Conservation (phyloP, 768 basidiomycete genomes). For the Lactarius pseudohatsudake region DNA sequence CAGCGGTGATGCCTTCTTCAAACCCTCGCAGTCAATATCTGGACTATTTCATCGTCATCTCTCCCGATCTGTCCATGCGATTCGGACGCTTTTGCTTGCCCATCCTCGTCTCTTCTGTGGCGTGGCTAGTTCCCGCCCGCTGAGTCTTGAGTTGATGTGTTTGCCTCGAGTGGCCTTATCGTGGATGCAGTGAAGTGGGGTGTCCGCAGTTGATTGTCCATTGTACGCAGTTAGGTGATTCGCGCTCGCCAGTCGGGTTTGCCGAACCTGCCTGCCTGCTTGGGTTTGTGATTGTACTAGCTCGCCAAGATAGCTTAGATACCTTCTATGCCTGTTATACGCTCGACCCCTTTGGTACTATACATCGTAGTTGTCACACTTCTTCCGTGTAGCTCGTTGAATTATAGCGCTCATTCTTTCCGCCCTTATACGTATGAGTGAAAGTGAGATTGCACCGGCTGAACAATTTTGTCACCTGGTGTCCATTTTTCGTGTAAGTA, state of each 20-base stretch:
- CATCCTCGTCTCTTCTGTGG: conserved; percentile 28
- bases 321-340: conserved; percentile 16
- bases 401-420: conserved; percentile 22
- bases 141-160: conserved; percentile 28
- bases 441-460: background rate
- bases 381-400: conserved; percentile 16
- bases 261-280: conserved; percentile 20
- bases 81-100: conserved; percentile 13
- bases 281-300: conserved; percentile 11
- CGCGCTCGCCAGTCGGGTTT: conserved; percentile 31
- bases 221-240: conserved; percentile 20
- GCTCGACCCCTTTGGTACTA: conserved; percentile 9
- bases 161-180: conserved; percentile 15
- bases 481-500: background rate
- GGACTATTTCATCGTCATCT: background rate
- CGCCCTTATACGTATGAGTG: background rate
- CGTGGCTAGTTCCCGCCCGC: conserved; percentile 29
- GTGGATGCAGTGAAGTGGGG: conserved; percentile 8
- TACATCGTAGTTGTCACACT: conserved; percentile 8
- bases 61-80: conserved; percentile 3
- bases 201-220: conserved; percentile 11
- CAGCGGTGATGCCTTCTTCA: conserved; percentile 7
- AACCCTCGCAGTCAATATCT: conserved; percentile 9
- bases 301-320: conserved; percentile 13
- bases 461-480: conserved; percentile 33